Conservation (phyloP, 169 alveolate genomes). For the Cyclospora cayetanensis region DNA sequence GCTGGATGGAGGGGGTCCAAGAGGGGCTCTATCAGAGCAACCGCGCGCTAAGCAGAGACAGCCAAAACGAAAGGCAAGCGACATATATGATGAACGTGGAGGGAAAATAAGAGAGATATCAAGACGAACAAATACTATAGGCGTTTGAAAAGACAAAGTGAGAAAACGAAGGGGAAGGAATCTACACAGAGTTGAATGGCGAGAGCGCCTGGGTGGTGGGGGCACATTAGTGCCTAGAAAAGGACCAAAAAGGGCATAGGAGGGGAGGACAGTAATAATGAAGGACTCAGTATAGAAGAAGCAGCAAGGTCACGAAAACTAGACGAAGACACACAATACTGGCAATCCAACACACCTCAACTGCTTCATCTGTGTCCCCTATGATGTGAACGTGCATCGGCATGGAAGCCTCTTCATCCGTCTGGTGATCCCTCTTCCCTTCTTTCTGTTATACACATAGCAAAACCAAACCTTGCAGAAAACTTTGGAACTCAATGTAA, state of each 20-base stretch:
- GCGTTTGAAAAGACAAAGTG: too few relatives aligned
- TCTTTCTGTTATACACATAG: slow-evolving; percentile 65
- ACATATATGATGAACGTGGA: too few relatives aligned
- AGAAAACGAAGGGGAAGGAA: not conserved
- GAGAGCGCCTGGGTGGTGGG: too few relatives aligned
- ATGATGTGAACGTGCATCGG: slow-evolving; percentile 78
- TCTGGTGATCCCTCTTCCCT: slow-evolving; percentile 75
- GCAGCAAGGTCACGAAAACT: not conserved
- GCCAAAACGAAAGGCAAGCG: too few relatives aligned
- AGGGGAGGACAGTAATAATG: not conserved
- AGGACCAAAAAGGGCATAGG: not conserved
- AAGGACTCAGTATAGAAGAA: not conserved
- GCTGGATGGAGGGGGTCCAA: slow-evolving; percentile 66
- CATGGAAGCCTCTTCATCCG: slow-evolving; percentile 74
- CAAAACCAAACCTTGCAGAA: not conserved
- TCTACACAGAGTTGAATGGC: not conserved
- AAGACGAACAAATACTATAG: too few relatives aligned
- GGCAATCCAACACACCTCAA: slow-evolving; percentile 58
- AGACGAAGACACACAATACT: not conserved
- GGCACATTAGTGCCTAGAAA: not conserved
- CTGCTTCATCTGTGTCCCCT: slow-evolving; percentile 74
- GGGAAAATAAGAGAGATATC: too few relatives aligned
- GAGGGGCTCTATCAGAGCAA: slow-evolving; percentile 63
- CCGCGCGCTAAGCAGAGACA: too few relatives aligned
- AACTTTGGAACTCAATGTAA: not conserved